phyloP scores from a whole-genome alignment of 306 rosid genomes.

The Lagenaria siceraria region DNA sequence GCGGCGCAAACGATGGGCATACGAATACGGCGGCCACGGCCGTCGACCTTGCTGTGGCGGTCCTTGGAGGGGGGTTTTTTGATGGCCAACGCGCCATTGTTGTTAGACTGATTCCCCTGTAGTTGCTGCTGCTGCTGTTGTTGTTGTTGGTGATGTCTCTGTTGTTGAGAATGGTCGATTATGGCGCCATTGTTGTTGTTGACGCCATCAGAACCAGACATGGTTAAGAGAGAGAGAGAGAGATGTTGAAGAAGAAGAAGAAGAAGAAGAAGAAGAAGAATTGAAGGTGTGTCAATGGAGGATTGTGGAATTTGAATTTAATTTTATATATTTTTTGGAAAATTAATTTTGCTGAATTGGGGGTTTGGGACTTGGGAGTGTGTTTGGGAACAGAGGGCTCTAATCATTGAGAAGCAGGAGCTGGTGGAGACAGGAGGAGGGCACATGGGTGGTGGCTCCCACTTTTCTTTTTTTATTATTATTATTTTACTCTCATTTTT shows the following conservation, averaged over 20 bases:
- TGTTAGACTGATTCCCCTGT: constrained; percentile 10
- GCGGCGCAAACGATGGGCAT: constrained; percentile 98
- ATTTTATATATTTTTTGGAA: no score
- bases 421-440: constrained; percentile 97
- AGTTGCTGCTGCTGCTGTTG: no score
- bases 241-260: background rate
- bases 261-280: background rate
- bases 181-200: constrained; percentile 12
- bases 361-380: constrained; percentile 9
- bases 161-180: constrained; percentile 34
- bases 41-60: constrained; percentile 95
- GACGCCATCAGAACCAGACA: constrained; percentile 68
- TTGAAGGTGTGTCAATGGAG: background rate
- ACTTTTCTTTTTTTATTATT: background rate
- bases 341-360: background rate
- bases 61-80: constrained; percentile 87
- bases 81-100: constrained; percentile 28
- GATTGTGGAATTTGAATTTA: background rate
- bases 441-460: constrained; percentile 60
- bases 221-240: constrained; percentile 6
- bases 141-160: background rate
- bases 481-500: background rate
- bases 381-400: constrained; percentile 21
- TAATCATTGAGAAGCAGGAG: constrained; percentile 94
- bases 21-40: constrained; percentile 89